phyloP scores from a whole-genome alignment of 2,329 filamentous ascomycete genomes.

The Didymellaceae sp. region DNA sequence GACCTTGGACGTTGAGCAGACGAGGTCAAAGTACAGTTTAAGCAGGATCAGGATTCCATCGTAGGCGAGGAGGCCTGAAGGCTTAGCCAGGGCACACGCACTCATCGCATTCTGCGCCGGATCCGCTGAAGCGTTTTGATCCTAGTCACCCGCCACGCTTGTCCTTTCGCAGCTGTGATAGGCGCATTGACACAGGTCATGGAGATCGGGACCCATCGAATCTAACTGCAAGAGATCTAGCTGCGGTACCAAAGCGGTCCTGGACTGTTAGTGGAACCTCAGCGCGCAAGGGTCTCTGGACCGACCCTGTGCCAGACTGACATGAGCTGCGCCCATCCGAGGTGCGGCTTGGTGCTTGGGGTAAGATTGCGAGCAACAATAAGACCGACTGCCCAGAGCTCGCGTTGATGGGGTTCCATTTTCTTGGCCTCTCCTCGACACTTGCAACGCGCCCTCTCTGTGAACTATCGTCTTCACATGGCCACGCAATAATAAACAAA shows the following conservation, averaged over 20 bases:
- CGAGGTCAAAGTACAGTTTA: background rate
- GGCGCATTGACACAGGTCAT: background rate
- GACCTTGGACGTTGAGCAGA: background rate
- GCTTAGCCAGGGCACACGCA: background rate
- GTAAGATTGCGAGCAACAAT: slow-evolving; percentile 15
- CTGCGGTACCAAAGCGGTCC: background rate
- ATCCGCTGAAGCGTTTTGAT: background rate
- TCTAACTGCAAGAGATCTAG: slow-evolving; percentile 1
- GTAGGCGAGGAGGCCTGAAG: background rate
- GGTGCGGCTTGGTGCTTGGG: slow-evolving; percentile 10
- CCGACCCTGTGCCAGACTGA: slow-evolving; percentile 10
- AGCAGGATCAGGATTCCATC: background rate
- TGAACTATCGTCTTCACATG: background rate
- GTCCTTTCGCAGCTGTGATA: slow-evolving; percentile 3
- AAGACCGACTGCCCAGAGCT: slow-evolving; percentile 1
- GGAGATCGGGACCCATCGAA: slow-evolving; percentile 1
- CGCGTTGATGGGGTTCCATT: background rate
- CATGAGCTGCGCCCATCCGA: slow-evolving; percentile 7
- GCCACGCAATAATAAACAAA: background rate
- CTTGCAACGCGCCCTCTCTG: background rate
- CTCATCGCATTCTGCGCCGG: slow-evolving; percentile 7
- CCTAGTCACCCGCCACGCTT: background rate
- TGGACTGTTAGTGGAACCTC: slow-evolving; percentile 1
- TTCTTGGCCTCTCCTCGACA: background rate
- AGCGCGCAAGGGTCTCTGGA: slow-evolving; percentile 1